A percentile compares a stretch with the other conserved stretches of the same genome.
Evolutionary conservation across 805 yeast species (phyloP).

Genomic region (Suhomyces kilbournensis): DNA sequence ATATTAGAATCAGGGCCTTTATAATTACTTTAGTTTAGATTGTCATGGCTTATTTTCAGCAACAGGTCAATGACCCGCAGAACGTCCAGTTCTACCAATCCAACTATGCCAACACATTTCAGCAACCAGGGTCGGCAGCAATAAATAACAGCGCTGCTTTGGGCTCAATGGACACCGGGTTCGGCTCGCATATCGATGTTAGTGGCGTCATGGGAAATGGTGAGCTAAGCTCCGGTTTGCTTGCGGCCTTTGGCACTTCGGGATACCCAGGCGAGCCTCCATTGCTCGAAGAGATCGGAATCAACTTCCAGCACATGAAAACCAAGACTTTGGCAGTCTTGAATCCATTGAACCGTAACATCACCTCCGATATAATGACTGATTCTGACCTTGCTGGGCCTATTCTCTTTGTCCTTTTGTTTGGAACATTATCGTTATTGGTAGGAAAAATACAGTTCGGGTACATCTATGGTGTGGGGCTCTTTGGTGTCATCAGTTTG

Average conservation of each 20-base stretch:
- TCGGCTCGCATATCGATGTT: constrained; percentile 35
- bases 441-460: constrained; percentile 97
- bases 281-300: constrained; percentile 86
- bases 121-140: constrained; percentile 16
- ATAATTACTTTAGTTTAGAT: neutral
- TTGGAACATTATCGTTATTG: constrained; percentile 76
- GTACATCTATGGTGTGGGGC: constrained; percentile 92
- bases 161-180: constrained; percentile 41
- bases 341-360: constrained; percentile 61
- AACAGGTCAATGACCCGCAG: constrained; percentile 29
- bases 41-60: constrained; percentile 42
- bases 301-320: constrained; percentile 84
- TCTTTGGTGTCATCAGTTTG: constrained; percentile 82
- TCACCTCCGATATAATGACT: constrained; percentile 70
- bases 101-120: constrained; percentile 31
- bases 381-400: constrained; percentile 97
- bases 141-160: constrained; percentile 17
- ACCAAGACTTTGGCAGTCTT: constrained; percentile 83
- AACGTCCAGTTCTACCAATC: constrained; percentile 45
- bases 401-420: constrained; percentile 77
- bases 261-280: constrained; percentile 98
- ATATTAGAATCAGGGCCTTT: too few species aligned
- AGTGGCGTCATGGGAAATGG: constrained; percentile 43
- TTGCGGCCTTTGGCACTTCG: constrained; percentile 89
- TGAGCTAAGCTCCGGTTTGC: constrained; percentile 65